Conservation (phyloP, 202 grass and related monocot genomes). For the Panicum hallii region DNA sequence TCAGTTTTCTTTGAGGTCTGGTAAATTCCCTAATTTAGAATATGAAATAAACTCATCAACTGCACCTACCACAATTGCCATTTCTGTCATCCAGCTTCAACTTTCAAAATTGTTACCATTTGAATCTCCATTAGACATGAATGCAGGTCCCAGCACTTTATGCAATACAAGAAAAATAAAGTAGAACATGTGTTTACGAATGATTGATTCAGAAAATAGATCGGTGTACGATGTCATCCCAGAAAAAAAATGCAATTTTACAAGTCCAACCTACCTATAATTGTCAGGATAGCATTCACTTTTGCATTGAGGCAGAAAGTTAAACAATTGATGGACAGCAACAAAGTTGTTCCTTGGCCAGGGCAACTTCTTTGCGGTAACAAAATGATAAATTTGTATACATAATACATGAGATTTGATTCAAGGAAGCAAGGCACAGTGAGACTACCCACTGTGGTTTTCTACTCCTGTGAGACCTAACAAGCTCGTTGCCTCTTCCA, state of each 20-base stretch:
- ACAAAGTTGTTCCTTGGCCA: constrained; percentile 2
- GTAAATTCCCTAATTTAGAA: background rate
- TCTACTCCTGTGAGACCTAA: constrained; percentile 37
- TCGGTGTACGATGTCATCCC: background rate
- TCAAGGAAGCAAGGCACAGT: constrained; percentile 12
- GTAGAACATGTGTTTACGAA: background rate
- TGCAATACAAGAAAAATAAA: background rate
- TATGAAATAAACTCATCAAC: background rate
- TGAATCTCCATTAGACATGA: background rate
- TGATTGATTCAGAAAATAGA: background rate
- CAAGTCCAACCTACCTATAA: background rate
- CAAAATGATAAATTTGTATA: constrained; percentile 36
- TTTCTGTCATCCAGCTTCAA: background rate
- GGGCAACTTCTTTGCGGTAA: background rate
- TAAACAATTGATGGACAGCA: background rate
- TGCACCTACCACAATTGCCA: background rate
- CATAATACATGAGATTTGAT: constrained; percentile 42
- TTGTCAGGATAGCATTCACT: background rate
- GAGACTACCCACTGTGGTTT: constrained; percentile 38
- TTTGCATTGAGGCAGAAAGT: background rate
- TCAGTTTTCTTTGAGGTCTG: background rate
- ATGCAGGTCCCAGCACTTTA: background rate
- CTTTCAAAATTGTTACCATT: background rate
- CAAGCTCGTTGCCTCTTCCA: constrained; percentile 17
- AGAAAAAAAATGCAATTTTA: background rate